These are phyloP conservation scores for Fusarium coffeatum DNA, from an alignment of 2,329 filamentous ascomycete species.

Conservation along the genomic window DNA sequence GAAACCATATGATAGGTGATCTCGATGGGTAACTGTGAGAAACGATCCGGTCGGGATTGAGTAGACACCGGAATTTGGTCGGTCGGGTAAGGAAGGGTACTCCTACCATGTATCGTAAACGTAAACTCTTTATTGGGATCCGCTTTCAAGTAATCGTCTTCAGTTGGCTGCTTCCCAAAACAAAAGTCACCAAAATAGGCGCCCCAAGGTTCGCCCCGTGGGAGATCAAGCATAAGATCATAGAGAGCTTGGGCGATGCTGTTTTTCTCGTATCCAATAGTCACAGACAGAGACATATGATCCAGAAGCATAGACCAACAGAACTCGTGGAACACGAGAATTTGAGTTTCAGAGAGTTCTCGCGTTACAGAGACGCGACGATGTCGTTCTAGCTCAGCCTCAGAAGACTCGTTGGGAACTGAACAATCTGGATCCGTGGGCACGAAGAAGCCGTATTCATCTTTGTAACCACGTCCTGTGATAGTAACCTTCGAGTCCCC, in stretches of 20 bases:
- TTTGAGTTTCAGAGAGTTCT: not conserved
- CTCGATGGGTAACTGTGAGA: slow-evolving; percentile 1
- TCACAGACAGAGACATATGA: not conserved
- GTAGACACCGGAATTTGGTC: not conserved
- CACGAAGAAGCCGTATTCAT: rapidly evolving
- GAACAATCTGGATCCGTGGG: not conserved
- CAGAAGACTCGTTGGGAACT: no score
- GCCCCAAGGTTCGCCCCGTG: not conserved
- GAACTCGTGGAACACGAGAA: not conserved
- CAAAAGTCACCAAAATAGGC: no score
- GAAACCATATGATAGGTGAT: not conserved
- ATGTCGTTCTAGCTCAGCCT: not conserved
- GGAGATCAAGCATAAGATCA: not conserved
- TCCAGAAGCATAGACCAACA: not conserved
- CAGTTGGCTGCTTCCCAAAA: no score
- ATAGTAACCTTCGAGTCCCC: not conserved
- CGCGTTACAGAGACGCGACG: rapidly evolving
- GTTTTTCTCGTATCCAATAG: no score
- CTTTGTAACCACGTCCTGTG: not conserved
- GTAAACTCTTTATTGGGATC: not conserved
- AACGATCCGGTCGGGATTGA: not conserved
- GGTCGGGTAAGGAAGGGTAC: not conserved
- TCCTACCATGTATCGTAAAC: not conserved
- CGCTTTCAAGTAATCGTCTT: not conserved
- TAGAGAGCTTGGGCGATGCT: not conserved